Conservation (phyloP, 163 green algal genomes). For the Picocystis sp. region DNA sequence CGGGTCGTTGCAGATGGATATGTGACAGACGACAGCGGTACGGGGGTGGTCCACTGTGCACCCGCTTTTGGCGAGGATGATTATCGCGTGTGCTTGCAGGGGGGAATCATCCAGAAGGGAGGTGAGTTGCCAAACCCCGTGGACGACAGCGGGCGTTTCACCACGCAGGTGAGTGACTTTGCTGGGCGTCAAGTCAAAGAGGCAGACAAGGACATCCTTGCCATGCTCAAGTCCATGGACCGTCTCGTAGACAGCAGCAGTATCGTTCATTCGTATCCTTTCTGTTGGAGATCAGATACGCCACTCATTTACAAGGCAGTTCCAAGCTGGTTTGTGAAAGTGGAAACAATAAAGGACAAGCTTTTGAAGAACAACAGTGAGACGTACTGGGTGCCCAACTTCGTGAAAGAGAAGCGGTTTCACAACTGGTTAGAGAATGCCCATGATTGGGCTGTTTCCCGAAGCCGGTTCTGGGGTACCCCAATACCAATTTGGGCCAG, state of each 20-base stretch:
- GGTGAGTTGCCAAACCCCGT: slow-evolving; percentile 72
- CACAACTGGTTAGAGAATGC: slow-evolving; percentile 96
- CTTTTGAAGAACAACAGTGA: slow-evolving; percentile 76
- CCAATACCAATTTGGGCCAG: slow-evolving; percentile 91
- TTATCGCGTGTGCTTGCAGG: slow-evolving; percentile 58
- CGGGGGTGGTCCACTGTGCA: slow-evolving; percentile 85
- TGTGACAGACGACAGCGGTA: slow-evolving; percentile 87
- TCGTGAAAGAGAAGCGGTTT: slow-evolving; percentile 97
- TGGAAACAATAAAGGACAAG: slow-evolving; percentile 73
- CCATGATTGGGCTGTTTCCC: slow-evolving; percentile 70
- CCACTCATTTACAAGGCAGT: slow-evolving; percentile 94
- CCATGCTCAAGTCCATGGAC: slow-evolving; percentile 38
- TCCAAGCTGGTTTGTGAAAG: slow-evolving; percentile 86
- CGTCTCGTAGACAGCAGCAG: slow-evolving; percentile 52
- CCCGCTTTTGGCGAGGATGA: slow-evolving; percentile 97
- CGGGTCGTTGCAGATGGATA: slow-evolving; percentile 65
- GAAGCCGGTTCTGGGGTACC: slow-evolving; percentile 90
- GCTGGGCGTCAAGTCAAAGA: slow-evolving; percentile 46
- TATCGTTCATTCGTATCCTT: slow-evolving; percentile 86
- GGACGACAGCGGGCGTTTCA: slow-evolving; percentile 80
- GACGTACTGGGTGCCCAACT: slow-evolving; percentile 77
- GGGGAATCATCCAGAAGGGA: slow-evolving; percentile 50
- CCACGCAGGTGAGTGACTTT: slow-evolving; percentile 66
- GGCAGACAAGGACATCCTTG: slow-evolving; percentile 87
- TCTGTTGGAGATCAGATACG: slow-evolving; percentile 97